A percentile compares a stretch with the other conserved stretches of the same genome.
Evolutionary conservation across 805 yeast genomes (phyloP).

Genomic region (Tetrapisispora fleetii): DNA sequence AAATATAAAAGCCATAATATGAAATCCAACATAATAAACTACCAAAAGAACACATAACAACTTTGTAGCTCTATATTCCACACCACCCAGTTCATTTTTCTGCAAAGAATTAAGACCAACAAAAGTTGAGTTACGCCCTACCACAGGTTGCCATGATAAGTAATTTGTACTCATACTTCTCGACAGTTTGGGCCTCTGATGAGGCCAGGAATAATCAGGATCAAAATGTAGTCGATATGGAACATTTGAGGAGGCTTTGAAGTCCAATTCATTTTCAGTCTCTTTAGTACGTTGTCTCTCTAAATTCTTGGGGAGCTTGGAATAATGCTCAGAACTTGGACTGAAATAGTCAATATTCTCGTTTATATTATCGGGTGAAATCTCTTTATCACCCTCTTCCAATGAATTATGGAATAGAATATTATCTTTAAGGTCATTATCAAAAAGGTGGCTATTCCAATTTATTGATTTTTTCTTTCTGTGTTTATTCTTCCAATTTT

Average conservation of each 20-base stretch:
- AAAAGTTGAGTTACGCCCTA: constrained; percentile 90
- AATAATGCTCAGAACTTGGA: neutral
- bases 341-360: neutral
- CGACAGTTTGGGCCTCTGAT: constrained; percentile 11
- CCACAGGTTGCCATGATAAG: constrained; percentile 81
- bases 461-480: constrained; percentile 3
- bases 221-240: constrained; percentile 22
- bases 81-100: constrained; percentile 93
- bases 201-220: constrained; percentile 7
- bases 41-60: constrained; percentile 56
- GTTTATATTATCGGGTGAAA: neutral
- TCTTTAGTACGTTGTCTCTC: neutral
- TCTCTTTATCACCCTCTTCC: neutral
- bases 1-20: constrained; percentile 42
- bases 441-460: constrained; percentile 3
- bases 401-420: neutral
- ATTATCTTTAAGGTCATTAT: neutral
- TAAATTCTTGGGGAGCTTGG: constrained; percentile 3
- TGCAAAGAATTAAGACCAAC: constrained; percentile 72
- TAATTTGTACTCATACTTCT: constrained; percentile 49
- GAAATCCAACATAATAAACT: constrained; percentile 68
- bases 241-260: neutral
- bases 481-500: constrained; percentile 25
- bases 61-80: constrained; percentile 85
- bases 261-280: constrained; percentile 27